A percentile compares a stretch with the other conserved stretches of the same genome.
Conservation (phyloP, 148 eudicot genomes). For the Amaranthus palmeri region DNA sequence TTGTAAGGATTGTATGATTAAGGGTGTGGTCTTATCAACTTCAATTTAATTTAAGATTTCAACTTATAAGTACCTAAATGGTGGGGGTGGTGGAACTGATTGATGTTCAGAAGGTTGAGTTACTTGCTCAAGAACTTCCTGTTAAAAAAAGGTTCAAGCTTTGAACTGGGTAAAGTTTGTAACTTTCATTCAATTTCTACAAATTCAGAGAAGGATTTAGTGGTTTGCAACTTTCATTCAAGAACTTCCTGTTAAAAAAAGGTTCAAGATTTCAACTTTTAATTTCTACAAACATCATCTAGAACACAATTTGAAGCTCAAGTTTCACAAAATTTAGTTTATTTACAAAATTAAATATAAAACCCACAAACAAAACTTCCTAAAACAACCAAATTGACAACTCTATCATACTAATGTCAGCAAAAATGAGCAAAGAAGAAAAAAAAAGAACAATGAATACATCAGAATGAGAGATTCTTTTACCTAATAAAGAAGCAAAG, state of each 20-base stretch:
- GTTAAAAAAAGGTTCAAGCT: slow-evolving; percentile 10
- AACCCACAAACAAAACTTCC: slow-evolving; percentile 3
- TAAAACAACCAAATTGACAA: not conserved
- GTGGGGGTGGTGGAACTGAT: slow-evolving; percentile 24
- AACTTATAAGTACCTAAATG: not conserved
- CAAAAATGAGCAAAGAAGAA: not conserved
- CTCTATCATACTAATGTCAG: not conserved
- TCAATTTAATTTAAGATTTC: not conserved
- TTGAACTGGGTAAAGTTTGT: slow-evolving; percentile 20
- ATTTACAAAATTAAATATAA: slow-evolving; percentile 4
- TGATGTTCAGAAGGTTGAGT: slow-evolving; percentile 23
- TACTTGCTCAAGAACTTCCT: slow-evolving; percentile 16
- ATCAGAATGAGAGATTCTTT: not conserved
- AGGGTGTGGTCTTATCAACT: too few relatives aligned
- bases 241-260: too few relatives aligned
- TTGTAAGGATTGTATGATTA: too few relatives aligned
- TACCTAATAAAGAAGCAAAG: slow-evolving; percentile 20
- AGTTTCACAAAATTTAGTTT: slow-evolving; percentile 1
- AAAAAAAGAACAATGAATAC: not conserved
- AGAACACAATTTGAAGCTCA: not conserved
- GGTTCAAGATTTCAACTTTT: too few relatives aligned
- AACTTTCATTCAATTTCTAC: slow-evolving; percentile 7
- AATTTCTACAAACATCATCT: not conserved
- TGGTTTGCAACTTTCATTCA: slow-evolving; percentile 22
- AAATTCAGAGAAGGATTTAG: not conserved